phyloP scores from a whole-genome alignment of 495 filamentous ascomycete species.

The Hyaloscypha hepaticicola region DNA sequence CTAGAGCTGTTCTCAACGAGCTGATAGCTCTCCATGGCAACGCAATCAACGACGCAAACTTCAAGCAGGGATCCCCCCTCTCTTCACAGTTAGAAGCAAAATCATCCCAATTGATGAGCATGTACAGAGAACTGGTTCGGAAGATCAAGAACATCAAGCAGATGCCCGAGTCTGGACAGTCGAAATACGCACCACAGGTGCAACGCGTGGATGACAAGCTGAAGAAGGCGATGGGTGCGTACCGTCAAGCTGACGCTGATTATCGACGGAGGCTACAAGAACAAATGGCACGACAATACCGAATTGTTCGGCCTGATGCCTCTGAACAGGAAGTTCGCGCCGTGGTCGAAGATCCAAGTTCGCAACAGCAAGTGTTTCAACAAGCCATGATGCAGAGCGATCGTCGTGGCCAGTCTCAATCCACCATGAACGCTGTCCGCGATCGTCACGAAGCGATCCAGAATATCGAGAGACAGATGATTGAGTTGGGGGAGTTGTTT shows the following conservation, averaged over 20 bases:
- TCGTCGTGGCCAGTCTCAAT: slow-evolving; percentile 76
- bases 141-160: slow-evolving; percentile 77
- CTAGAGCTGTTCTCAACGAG: slow-evolving; percentile 62
- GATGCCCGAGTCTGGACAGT: slow-evolving; percentile 67
- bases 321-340: slow-evolving; percentile 75
- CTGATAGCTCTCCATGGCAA: slow-evolving; percentile 58
- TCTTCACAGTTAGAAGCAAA: too few species aligned
- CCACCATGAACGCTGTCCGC: slow-evolving; percentile 71
- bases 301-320: slow-evolving; percentile 84
- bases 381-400: slow-evolving; percentile 74
- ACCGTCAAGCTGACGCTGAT: slow-evolving; percentile 71
- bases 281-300: slow-evolving; percentile 83
- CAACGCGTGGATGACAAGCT: slow-evolving; percentile 75
- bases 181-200: slow-evolving; percentile 73
- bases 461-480: slow-evolving; percentile 85
- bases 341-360: slow-evolving; percentile 68
- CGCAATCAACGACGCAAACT: slow-evolving; percentile 61
- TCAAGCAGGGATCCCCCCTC: too few species aligned
- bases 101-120: slow-evolving; percentile 71
- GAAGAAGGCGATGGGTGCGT: slow-evolving; percentile 73
- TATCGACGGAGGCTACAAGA: slow-evolving; percentile 76
- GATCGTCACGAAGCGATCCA: slow-evolving; percentile 85
- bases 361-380: slow-evolving; percentile 69
- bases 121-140: slow-evolving; percentile 71
- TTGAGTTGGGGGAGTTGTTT: slow-evolving; percentile 81